phyloP scores from a whole-genome alignment of 2,329 filamentous ascomycete species.

The Colletotrichum tropicicola region DNA sequence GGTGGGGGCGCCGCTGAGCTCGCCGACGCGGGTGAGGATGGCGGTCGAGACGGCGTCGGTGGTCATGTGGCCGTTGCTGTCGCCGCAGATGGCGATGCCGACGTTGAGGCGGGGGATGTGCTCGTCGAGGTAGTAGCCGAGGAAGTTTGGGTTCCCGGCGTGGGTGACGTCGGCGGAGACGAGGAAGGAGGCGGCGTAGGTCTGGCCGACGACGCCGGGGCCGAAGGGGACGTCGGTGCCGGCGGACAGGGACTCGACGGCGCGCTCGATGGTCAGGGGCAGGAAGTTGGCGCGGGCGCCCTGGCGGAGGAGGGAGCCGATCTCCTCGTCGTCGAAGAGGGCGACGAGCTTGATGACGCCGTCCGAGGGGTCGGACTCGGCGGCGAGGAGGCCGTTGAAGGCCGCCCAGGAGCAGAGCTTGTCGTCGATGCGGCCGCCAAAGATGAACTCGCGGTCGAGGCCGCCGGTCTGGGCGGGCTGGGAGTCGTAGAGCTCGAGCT shows the following conservation, averaged over 20 bases:
- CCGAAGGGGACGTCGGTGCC: constrained; percentile 53
- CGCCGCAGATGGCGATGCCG: constrained; percentile 81
- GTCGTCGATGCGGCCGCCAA: constrained; percentile 94
- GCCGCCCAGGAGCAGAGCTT: constrained; percentile 97
- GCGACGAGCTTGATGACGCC: constrained; percentile 88
- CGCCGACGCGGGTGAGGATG: constrained; percentile 80
- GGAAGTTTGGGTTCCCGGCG: constrained; percentile 94
- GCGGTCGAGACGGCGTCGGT: constrained; percentile 88
- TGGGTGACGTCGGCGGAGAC: constrained; percentile 94
- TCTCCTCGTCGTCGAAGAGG: constrained; percentile 98
- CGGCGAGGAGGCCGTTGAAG: constrained; percentile 81
- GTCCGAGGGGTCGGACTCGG: constrained; percentile 63
- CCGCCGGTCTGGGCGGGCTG: constrained; percentile 87
- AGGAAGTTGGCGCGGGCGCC: constrained; percentile 92
- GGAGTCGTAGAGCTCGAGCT: constrained; percentile 92
- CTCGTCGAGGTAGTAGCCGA: constrained; percentile 81
- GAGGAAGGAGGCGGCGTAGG: constrained; percentile 91
- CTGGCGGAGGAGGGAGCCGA: constrained; percentile 89
- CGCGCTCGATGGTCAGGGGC: constrained; percentile 80
- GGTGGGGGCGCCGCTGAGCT: constrained; percentile 74
- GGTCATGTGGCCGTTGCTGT: constrained; percentile 95
- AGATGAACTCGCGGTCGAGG: constrained; percentile 92
- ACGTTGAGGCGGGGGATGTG: constrained; percentile 91
- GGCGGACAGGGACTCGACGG: constrained; percentile 72
- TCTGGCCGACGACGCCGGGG: constrained; percentile 76